Conservation (phyloP, 768 basidiomycete genomes). For the Tylopilus sp. region DNA sequence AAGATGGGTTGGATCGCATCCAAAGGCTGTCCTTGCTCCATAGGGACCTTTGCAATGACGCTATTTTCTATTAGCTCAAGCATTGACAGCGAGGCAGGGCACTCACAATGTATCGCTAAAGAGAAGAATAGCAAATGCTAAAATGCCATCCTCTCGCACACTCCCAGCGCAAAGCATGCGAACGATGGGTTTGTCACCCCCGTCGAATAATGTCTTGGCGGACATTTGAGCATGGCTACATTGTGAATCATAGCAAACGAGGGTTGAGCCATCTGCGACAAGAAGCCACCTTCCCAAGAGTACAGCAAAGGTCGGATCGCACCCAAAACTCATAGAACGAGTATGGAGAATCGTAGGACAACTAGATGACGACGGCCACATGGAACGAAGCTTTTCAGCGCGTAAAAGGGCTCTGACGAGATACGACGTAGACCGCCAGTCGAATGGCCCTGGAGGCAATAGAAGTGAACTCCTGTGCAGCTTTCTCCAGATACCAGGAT, state of each 20-base stretch:
- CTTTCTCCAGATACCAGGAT: constrained; percentile 6
- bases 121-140: too few relatives aligned
- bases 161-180: too few relatives aligned
- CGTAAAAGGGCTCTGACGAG: constrained; percentile 4
- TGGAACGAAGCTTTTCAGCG: background rate
- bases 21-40: too few relatives aligned
- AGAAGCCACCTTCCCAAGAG: constrained; percentile 9
- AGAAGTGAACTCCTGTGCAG: background rate
- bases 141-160: too few relatives aligned
- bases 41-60: too few relatives aligned
- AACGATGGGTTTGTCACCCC: too few relatives aligned
- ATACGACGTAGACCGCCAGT: constrained; percentile 12
- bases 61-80: too few relatives aligned
- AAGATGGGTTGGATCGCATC: too few relatives aligned
- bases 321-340: background rate
- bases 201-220: background rate
- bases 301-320: background rate
- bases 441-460: constrained; percentile 6
- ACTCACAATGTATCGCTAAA: too few relatives aligned
- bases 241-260: constrained; percentile 13
- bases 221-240: background rate
- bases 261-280: constrained; percentile 6
- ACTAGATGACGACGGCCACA: constrained; percentile 6
- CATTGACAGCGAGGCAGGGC: too few relatives aligned
- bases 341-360: background rate